These are phyloP conservation scores for Macaranga tanarius DNA, from an alignment of 441 rosid genomes.

Conservation along the genomic window DNA sequence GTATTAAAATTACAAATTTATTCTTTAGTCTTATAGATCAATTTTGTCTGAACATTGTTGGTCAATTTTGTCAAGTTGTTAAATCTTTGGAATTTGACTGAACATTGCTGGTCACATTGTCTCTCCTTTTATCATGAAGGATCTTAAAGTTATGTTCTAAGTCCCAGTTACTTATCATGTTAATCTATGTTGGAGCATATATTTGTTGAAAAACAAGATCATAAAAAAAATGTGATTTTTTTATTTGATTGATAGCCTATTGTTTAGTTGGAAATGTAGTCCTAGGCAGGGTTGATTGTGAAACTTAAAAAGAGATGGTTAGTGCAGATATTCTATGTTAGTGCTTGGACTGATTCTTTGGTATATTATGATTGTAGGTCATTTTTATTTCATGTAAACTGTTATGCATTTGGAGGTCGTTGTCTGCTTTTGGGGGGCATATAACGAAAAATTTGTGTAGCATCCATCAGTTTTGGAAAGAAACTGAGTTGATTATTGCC, in stretches of 20 bases:
- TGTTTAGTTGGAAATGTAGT: background rate
- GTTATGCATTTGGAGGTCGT: constrained; percentile 17
- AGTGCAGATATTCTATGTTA: background rate
- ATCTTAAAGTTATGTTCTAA: too few relatives aligned
- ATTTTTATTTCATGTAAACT: background rate
- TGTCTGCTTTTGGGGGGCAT: constrained; percentile 24
- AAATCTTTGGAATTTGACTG: background rate
- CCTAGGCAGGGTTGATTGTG: background rate
- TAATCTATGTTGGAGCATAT: too few relatives aligned
- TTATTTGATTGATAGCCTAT: background rate
- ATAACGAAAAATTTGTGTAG: constrained; percentile 22
- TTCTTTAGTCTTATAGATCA: too few relatives aligned
- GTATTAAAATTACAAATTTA: too few relatives aligned
- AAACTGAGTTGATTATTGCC: constrained; percentile 22
- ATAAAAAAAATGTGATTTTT: too few relatives aligned
- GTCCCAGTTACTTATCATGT: too few relatives aligned
- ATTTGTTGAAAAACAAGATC: too few relatives aligned
- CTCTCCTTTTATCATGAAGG: background rate
- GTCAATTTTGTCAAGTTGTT: too few relatives aligned
- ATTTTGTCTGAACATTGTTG: too few relatives aligned
- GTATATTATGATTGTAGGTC: constrained; percentile 33
- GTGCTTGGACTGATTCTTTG: background rate
- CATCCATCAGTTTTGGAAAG: constrained; percentile 8
- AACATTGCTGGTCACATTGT: background rate
- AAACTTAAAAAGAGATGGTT: background rate